Conservation (phyloP, 164 flowering plant genomes). For the Piper betle region DNA sequence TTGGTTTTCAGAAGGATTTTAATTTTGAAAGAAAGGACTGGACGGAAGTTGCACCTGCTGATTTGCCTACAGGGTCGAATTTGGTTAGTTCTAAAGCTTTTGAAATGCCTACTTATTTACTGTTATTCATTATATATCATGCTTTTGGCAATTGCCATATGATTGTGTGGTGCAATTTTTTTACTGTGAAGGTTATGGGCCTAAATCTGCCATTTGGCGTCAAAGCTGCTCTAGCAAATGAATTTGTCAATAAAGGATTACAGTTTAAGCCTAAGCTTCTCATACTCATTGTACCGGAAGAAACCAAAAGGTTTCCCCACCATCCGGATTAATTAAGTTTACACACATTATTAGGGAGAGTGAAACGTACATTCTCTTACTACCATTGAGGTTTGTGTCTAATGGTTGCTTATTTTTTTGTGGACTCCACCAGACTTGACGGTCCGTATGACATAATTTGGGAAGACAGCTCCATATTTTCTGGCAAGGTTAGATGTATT, state of each 20-base stretch:
- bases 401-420: neutral
- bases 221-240: slow-evolving; percentile 55
- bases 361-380: neutral
- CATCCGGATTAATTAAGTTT: too few relatives aligned
- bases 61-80: slow-evolving; percentile 55
- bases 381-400: neutral
- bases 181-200: slow-evolving; percentile 55
- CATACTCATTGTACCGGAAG: slow-evolving; percentile 74
- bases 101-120: neutral
- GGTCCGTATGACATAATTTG: slow-evolving; percentile 48
- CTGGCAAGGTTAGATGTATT: slow-evolving; percentile 44
- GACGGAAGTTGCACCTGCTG: slow-evolving; percentile 43
- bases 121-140: neutral
- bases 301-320: slow-evolving; percentile 51
- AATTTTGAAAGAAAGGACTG: slow-evolving; percentile 74
- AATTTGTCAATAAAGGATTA: slow-evolving; percentile 72
- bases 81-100: slow-evolving; percentile 39
- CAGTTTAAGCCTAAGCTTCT: slow-evolving; percentile 81
- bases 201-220: slow-evolving; percentile 90
- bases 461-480: slow-evolving; percentile 45
- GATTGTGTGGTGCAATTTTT: neutral
- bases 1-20: slow-evolving; percentile 49
- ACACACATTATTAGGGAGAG: neutral
- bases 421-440: slow-evolving; percentile 40
- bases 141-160: too few relatives aligned